Conservation (phyloP, 2,329 filamentous ascomycete genomes). For the Ophiostoma angusticollis region DNA sequence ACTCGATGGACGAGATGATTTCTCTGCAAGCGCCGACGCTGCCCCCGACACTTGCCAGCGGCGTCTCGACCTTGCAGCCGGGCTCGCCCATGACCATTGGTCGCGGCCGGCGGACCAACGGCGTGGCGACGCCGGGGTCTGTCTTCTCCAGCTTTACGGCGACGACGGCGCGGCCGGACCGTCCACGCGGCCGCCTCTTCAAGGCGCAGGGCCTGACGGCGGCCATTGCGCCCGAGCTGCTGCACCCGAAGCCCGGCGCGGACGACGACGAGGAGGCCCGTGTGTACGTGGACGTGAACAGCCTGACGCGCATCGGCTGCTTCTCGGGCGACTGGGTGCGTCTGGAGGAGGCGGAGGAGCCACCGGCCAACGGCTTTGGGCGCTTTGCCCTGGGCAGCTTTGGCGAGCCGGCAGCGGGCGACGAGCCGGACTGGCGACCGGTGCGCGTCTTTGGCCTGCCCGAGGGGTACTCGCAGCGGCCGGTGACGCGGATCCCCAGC, state of each 20-base stretch:
- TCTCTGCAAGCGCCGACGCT: slow-evolving; percentile 71
- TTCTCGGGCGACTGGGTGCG: slow-evolving; percentile 97
- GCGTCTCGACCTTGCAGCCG: slow-evolving; percentile 64
- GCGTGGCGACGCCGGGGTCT: slow-evolving; percentile 70
- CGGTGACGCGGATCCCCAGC: slow-evolving; percentile 47
- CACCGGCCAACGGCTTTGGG: slow-evolving; percentile 53
- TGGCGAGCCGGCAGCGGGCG: slow-evolving; percentile 42
- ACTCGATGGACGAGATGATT: slow-evolving; percentile 88
- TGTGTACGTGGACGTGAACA: slow-evolving; percentile 79
- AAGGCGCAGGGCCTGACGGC: slow-evolving; percentile 65
- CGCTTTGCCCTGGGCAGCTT: slow-evolving; percentile 57
- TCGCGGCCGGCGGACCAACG: slow-evolving; percentile 52
- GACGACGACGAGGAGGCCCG: slow-evolving; percentile 81
- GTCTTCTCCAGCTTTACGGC: slow-evolving; percentile 82
- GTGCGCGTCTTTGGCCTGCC: slow-evolving; percentile 83
- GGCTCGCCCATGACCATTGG: slow-evolving; percentile 69
- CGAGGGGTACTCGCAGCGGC: slow-evolving; percentile 53
- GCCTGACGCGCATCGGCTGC: slow-evolving; percentile 79
- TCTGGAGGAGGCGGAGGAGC: slow-evolving; percentile 64
- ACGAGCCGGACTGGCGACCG: slow-evolving; percentile 59
- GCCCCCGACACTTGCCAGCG: slow-evolving; percentile 63
- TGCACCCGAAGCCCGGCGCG: slow-evolving; percentile 67
- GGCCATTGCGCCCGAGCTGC: slow-evolving; percentile 59
- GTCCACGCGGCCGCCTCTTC: slow-evolving; percentile 66
- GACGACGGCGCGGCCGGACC: slow-evolving; percentile 63